Evolutionary conservation across 176 grass and related monocot species (phyloP).

Genomic region (Phragmites australis): DNA sequence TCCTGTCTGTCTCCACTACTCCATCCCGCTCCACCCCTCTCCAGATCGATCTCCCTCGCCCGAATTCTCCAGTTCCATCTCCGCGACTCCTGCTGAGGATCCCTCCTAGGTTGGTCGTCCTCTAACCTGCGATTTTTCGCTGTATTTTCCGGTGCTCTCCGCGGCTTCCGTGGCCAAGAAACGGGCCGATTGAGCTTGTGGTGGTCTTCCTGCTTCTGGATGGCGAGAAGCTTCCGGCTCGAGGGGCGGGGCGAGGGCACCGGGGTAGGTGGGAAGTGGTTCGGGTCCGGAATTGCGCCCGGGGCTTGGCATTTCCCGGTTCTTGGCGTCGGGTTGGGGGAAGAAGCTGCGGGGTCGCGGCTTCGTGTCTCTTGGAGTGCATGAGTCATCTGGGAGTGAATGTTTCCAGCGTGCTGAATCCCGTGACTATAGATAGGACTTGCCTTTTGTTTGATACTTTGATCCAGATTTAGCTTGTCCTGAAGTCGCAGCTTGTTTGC

Average conservation of each 20-base stretch:
- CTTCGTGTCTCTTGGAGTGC: neutral
- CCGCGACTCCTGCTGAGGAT: neutral
- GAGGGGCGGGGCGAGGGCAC: neutral
- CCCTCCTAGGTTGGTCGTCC: slow-evolving; percentile 15
- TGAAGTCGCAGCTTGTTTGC: neutral
- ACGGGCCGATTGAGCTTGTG: neutral
- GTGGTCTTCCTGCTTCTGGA: neutral
- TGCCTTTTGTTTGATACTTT: slow-evolving; percentile 14
- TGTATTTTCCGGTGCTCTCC: neutral
- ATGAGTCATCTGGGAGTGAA: neutral
- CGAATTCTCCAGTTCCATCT: slow-evolving; percentile 14
- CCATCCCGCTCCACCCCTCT: slow-evolving; percentile 6
- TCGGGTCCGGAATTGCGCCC: neutral
- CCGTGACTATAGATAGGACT: neutral
- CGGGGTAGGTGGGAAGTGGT: neutral
- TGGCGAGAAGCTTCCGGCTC: neutral
- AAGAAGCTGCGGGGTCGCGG: neutral
- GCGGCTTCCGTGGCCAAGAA: neutral
- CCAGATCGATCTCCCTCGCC: slow-evolving; percentile 28
- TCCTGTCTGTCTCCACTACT: neutral
- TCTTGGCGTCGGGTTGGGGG: neutral
- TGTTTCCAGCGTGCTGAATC: neutral
- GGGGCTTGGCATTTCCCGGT: slow-evolving; percentile 18
- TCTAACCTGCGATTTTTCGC: neutral
- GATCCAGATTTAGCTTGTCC: neutral